Conservation (phyloP, 2,329 filamentous ascomycete species). For the Sodiomyces alkalinus region DNA sequence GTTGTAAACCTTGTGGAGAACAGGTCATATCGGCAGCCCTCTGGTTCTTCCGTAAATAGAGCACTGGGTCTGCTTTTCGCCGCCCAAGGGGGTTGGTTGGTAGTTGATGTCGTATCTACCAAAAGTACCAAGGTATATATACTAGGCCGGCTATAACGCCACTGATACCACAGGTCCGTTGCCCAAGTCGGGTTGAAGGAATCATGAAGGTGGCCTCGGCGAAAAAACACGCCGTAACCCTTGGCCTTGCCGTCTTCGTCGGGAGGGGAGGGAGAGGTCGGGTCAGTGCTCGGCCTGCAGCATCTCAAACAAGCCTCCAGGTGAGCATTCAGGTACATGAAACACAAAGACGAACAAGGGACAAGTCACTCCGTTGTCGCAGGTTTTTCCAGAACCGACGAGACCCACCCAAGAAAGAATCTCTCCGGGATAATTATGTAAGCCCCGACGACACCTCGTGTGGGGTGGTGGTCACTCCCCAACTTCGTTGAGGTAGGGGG, state of each 20-base stretch:
- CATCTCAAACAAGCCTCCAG: slow-evolving; percentile 12
- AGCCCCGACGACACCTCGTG: neutral
- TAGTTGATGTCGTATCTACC: too few relatives aligned
- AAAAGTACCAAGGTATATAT: too few relatives aligned
- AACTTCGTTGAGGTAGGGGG: too few relatives aligned
- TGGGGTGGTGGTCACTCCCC: slow-evolving; percentile 1
- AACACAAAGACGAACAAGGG: slow-evolving; percentile 7
- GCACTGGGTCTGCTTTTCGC: too few relatives aligned
- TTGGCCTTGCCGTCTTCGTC: too few relatives aligned
- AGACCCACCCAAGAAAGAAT: slow-evolving; percentile 6
- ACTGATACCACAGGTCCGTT: neutral
- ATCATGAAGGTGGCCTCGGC: too few relatives aligned
- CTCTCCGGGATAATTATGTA: neutral
- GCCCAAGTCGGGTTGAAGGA: neutral
- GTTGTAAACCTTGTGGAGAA: too few relatives aligned
- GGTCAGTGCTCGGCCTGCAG: slow-evolving; percentile 11
- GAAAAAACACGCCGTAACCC: slow-evolving; percentile 1
- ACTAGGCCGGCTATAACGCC: too few relatives aligned
- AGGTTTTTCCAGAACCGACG: slow-evolving; percentile 10
- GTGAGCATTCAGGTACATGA: slow-evolving; percentile 12
- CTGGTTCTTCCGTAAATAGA: too few relatives aligned
- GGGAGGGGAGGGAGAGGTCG: slow-evolving; percentile 1
- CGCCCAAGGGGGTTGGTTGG: too few relatives aligned
- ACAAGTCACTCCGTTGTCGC: slow-evolving; percentile 4
- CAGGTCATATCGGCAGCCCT: too few relatives aligned